Evolutionary conservation across 306 rosid species (phyloP).

Genomic region (Rosa multiflora): DNA sequence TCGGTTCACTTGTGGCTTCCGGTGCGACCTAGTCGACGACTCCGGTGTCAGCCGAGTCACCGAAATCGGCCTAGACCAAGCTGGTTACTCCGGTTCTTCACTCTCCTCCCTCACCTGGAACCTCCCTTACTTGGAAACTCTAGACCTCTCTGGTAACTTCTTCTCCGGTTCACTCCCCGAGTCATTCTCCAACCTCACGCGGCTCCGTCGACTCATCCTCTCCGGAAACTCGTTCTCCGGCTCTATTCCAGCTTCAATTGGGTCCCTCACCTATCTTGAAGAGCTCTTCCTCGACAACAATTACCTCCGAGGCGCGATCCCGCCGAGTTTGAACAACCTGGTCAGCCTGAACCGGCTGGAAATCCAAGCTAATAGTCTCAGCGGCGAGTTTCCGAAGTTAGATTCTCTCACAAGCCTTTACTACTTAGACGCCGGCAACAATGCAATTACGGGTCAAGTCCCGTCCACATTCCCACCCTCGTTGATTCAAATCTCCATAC

Average conservation of each 20-base stretch:
- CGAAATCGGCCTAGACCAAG: constrained; percentile 78
- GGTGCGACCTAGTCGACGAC: constrained; percentile 56
- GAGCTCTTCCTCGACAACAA: constrained; percentile 74
- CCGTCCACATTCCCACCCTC: constrained; percentile 52
- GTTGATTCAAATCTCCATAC: constrained; percentile 52
- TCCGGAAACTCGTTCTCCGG: constrained; percentile 66
- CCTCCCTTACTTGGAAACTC: constrained; percentile 69
- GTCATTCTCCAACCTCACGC: constrained; percentile 55
- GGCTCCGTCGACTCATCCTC: constrained; percentile 54
- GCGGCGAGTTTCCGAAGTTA: constrained; percentile 52
- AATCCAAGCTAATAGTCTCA: constrained; percentile 53
- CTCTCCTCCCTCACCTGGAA: constrained; percentile 48
- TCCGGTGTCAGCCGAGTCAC: constrained; percentile 58
- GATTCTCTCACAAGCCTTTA: constrained; percentile 39
- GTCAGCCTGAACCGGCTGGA: constrained; percentile 53
- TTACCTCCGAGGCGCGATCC: constrained; percentile 51
- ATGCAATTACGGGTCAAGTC: constrained; percentile 41
- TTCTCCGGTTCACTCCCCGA: constrained; percentile 60
- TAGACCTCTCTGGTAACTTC: constrained; percentile 66
- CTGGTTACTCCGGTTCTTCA: constrained; percentile 60
- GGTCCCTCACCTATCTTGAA: constrained; percentile 44
- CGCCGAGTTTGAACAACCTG: constrained; percentile 37
- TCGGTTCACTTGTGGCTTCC: constrained; percentile 72
- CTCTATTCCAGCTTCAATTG: constrained; percentile 49
- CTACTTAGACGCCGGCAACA: constrained; percentile 57